These are phyloP conservation scores for Thuja plicata DNA, from an alignment of 83 land plant genomes.

Conservation along the genomic window DNA sequence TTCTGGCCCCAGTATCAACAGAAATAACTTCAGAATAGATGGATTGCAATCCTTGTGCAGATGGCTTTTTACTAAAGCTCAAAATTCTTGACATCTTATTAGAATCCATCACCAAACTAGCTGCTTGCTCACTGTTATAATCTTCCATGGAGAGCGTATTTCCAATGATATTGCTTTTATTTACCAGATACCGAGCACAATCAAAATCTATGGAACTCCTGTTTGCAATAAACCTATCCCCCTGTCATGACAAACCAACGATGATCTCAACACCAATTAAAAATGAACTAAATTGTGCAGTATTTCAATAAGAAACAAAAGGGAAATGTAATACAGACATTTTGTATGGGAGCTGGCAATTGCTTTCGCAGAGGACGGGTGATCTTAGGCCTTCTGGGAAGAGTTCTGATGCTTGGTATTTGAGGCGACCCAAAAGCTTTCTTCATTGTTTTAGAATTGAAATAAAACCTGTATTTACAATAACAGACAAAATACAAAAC, in stretches of 20 bases:
- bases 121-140: conserved; percentile 70
- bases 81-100: conserved; percentile 41
- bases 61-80: no score
- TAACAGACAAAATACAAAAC: no score
- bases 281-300: neutral
- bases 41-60: no score
- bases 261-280: neutral
- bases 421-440: neutral
- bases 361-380: neutral
- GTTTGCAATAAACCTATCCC: conserved; percentile 80
- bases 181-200: conserved; percentile 64
- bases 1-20: no score
- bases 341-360: neutral
- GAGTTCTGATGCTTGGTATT: neutral
- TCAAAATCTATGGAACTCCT: conserved; percentile 82
- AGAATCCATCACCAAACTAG: conserved; percentile 34
- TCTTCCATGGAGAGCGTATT: conserved; percentile 52
- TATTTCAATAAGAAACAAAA: neutral
- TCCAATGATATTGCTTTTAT: conserved; percentile 24
- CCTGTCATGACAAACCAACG: conserved; percentile 26
- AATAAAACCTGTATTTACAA: no score
- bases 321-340: neutral
- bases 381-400: neutral
- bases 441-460: neutral
- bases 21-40: no score